Conservation (phyloP, 345 rosid genomes). For the Orychophragmus violaceus region DNA sequence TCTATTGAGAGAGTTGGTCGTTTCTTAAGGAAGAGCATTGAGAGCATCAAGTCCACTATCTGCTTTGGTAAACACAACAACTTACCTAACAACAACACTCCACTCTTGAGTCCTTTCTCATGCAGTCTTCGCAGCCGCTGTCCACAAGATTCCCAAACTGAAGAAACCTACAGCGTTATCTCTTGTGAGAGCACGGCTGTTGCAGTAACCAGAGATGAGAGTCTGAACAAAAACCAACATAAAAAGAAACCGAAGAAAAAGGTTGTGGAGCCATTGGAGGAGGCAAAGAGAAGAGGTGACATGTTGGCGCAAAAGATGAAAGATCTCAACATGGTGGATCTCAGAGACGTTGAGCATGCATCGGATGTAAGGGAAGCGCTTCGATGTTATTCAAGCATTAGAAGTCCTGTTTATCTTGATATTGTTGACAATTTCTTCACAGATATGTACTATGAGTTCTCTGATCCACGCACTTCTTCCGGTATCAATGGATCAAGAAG, state of each 20-base stretch:
- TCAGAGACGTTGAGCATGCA: constrained; percentile 60
- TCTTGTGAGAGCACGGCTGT: constrained; percentile 38
- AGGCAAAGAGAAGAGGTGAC: constrained; percentile 34
- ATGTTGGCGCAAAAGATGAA: constrained; percentile 72
- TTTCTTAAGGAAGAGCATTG: constrained; percentile 44
- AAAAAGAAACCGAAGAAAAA: constrained; percentile 34
- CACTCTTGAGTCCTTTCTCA: constrained; percentile 39
- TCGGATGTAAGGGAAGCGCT: constrained; percentile 81
- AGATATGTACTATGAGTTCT: constrained; percentile 71
- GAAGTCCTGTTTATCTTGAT: constrained; percentile 74
- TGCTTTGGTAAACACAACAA: constrained; percentile 41
- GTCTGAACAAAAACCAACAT: constrained; percentile 17
- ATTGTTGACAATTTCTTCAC: constrained; percentile 80
- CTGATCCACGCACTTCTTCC: constrained; percentile 41
- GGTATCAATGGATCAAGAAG: constrained; percentile 40
- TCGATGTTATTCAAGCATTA: constrained; percentile 70
- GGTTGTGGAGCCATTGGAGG: constrained; percentile 11
- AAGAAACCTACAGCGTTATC: constrained; percentile 27
- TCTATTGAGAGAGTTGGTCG: constrained; percentile 51
- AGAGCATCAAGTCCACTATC: constrained; percentile 46
- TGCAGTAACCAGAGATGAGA: constrained; percentile 28
- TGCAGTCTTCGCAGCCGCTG: constrained; percentile 21
- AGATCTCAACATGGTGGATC: constrained; percentile 77
- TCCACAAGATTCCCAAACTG: constrained; percentile 24
- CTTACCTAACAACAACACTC: constrained; percentile 36